phyloP scores from a whole-genome alignment of 352 stramenopile species.

The Peronospora destructor region DNA sequence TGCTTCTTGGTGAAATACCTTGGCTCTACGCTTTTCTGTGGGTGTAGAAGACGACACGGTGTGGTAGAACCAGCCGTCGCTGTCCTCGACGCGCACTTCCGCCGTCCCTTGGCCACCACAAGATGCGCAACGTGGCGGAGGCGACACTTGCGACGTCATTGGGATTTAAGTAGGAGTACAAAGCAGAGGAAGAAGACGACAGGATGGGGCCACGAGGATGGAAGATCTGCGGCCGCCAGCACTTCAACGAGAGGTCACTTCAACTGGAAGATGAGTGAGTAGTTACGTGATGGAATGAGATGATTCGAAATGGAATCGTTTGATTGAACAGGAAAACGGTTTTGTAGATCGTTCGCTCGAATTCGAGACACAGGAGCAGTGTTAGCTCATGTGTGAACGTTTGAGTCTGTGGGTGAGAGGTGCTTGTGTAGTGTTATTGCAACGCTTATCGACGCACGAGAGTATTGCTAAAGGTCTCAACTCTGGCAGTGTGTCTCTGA shows the following conservation, averaged over 20 bases:
- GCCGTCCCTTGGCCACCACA: constrained; percentile 35
- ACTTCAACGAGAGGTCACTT: constrained; percentile 14
- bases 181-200: not conserved
- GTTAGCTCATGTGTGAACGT: too few relatives aligned
- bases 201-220: not conserved
- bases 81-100: constrained; percentile 14
- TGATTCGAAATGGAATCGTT: not conserved
- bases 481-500: too few relatives aligned
- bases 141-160: constrained; percentile 8
- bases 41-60: constrained; percentile 51
- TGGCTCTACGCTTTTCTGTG: constrained; percentile 24
- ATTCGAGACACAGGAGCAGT: too few relatives aligned
- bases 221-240: constrained; percentile 7
- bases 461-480: too few relatives aligned
- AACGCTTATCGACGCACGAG: too few relatives aligned
- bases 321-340: constrained; percentile 13
- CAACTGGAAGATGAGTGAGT: constrained; percentile 1
- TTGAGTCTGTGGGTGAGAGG: too few relatives aligned
- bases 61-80: constrained; percentile 33
- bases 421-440: not conserved
- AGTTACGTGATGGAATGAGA: not conserved
- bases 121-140: constrained; percentile 15
- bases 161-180: constrained; percentile 4
- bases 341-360: too few relatives aligned
- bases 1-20: constrained; percentile 21